Percentiles rank a stretch among this genome's conserved stretches.
These are phyloP conservation scores for Schizochytrium sp. DNA, from an alignment of 108 stramenopile genomes.

Conservation along the genomic window DNA sequence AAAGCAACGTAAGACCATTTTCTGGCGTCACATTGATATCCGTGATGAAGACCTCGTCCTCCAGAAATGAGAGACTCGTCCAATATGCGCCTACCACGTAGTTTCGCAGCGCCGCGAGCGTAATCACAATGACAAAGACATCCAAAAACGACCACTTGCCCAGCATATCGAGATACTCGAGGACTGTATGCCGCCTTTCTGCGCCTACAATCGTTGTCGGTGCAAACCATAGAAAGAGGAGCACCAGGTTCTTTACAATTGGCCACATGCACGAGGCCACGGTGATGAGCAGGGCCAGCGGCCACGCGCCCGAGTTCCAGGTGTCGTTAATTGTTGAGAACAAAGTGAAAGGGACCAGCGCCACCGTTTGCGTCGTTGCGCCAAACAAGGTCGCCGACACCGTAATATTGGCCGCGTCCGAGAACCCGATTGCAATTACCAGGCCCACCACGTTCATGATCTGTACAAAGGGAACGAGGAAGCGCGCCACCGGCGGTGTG, in stretches of 20 bases:
- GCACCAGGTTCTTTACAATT: neutral
- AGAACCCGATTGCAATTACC: neutral
- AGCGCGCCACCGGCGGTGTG: neutral
- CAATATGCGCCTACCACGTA: neutral
- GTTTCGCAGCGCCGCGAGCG: neutral
- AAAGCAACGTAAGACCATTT: neutral
- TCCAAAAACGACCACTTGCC: slow-evolving; percentile 17
- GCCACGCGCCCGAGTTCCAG: slow-evolving; percentile 7
- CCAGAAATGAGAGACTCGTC: neutral
- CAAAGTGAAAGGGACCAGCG: neutral
- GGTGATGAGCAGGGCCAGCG: neutral
- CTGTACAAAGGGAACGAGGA: neutral
- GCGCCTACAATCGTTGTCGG: neutral
- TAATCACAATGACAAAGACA: slow-evolving; percentile 5
- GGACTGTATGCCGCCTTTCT: neutral
- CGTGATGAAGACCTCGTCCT: neutral
- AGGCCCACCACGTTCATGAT: slow-evolving; percentile 10
- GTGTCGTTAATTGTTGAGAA: neutral
- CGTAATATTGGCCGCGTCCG: neutral
- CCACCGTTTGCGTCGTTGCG: neutral
- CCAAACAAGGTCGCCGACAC: neutral
- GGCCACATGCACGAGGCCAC: slow-evolving; percentile 16
- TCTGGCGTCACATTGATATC: neutral
- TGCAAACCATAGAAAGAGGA: neutral
- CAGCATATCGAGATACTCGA: slow-evolving; percentile 13